These are phyloP conservation scores for Liquidambar formosana DNA, from an alignment of 164 flowering plant genomes.

Conservation along the genomic window DNA sequence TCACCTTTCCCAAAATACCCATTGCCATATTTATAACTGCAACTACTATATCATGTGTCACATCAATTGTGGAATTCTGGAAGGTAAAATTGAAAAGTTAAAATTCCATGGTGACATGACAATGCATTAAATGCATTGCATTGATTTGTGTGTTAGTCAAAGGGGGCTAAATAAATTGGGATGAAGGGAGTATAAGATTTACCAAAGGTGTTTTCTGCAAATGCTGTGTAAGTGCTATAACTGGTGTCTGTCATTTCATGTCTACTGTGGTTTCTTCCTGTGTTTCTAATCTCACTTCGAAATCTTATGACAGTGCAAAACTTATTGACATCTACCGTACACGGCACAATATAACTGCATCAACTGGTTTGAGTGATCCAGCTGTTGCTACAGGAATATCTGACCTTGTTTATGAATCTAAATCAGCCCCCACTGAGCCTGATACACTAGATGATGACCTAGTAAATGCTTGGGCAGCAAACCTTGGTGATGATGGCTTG, in stretches of 20 bases:
- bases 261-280: constrained; percentile 2
- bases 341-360: constrained; percentile 87
- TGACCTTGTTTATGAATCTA: constrained; percentile 87
- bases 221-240: background rate
- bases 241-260: background rate
- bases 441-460: constrained; percentile 86
- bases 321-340: constrained; percentile 90
- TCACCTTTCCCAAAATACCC: too few relatives aligned
- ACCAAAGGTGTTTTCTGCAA: too few relatives aligned
- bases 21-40: too few relatives aligned
- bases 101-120: too few relatives aligned
- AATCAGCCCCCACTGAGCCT: constrained; percentile 51
- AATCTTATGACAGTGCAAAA: constrained; percentile 66
- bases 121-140: too few relatives aligned
- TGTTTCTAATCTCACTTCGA: background rate
- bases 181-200: too few relatives aligned
- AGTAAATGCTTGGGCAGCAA: constrained; percentile 93
- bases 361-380: constrained; percentile 87
- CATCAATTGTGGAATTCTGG: too few relatives aligned
- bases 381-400: constrained; percentile 99
- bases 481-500: constrained; percentile 88
- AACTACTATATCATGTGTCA: too few relatives aligned
- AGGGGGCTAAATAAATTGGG: too few relatives aligned
- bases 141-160: too few relatives aligned
- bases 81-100: too few relatives aligned